Conservation (phyloP, 140 eudicot species). For the Senecio squalidus region DNA sequence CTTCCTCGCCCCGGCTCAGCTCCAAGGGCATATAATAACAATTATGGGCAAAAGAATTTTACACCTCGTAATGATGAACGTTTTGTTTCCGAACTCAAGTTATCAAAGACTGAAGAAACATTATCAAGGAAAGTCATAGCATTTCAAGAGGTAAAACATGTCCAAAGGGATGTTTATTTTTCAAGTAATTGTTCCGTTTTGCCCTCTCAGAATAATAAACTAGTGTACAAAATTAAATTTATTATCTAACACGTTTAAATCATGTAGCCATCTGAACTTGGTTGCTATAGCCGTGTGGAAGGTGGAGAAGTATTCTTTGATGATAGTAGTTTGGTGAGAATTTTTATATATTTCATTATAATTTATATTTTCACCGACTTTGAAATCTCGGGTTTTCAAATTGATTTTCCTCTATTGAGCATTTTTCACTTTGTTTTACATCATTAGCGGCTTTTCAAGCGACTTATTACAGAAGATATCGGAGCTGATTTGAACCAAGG, state of each 20-base stretch:
- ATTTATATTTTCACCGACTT: not conserved
- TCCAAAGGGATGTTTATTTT: not conserved
- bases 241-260: slow-evolving; percentile 12
- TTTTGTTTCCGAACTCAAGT: slow-evolving; percentile 92
- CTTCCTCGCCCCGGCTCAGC: slow-evolving; percentile 90
- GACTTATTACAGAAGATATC: slow-evolving; percentile 89
- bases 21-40: slow-evolving; percentile 48
- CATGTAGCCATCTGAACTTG: slow-evolving; percentile 89
- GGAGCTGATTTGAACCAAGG: slow-evolving; percentile 96
- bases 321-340: slow-evolving; percentile 93
- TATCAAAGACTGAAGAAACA: slow-evolving; percentile 94
- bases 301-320: slow-evolving; percentile 94
- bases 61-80: slow-evolving; percentile 84
- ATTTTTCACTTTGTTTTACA: slow-evolving; percentile 6
- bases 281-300: slow-evolving; percentile 95
- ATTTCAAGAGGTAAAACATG: slow-evolving; percentile 76
- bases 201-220: not conserved
- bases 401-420: too few relatives aligned
- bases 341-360: not conserved
- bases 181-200: not conserved
- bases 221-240: not conserved
- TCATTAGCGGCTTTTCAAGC: slow-evolving; percentile 86
- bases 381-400: slow-evolving; percentile 5
- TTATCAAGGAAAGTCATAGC: slow-evolving; percentile 70
- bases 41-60: slow-evolving; percentile 50